These are phyloP conservation scores for Arabidopsis arenosa DNA, from an alignment of 345 rosid species.

Conservation along the genomic window DNA sequence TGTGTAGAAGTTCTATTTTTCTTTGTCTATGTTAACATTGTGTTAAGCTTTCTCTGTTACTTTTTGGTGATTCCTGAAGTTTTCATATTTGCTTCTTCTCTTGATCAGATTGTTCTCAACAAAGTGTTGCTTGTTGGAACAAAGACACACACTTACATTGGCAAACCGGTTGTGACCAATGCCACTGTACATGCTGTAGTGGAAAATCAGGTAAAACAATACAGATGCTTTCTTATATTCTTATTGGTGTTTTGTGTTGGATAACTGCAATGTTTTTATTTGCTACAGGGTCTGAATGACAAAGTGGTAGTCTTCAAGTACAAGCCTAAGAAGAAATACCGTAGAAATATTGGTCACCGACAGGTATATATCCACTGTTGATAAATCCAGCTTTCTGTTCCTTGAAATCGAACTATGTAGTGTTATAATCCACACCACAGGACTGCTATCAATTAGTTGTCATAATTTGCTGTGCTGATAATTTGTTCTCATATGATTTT, in stretches of 20 bases:
- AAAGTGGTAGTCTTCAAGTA: slow-evolving; percentile 93
- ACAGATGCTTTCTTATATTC: background rate
- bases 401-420: background rate
- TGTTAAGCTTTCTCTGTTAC: slow-evolving; percentile 13
- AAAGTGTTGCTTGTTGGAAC: slow-evolving; percentile 98
- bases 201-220: slow-evolving; percentile 73
- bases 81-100: background rate
- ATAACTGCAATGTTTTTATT: background rate
- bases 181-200: slow-evolving; percentile 96
- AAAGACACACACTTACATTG: slow-evolving; percentile 77
- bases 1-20: background rate
- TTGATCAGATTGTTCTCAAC: slow-evolving; percentile 70
- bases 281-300: slow-evolving; percentile 73
- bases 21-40: background rate
- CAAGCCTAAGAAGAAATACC: slow-evolving; percentile 90
- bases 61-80: background rate
- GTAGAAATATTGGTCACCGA: slow-evolving; percentile 94
- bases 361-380: slow-evolving; percentile 58
- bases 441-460: too few species aligned
- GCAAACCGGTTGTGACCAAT: slow-evolving; percentile 89
- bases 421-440: too few species aligned
- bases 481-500: slow-evolving; percentile 2
- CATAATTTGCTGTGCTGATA: background rate
- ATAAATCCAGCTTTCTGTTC: background rate
- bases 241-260: background rate